A percentile compares a stretch with the other conserved stretches of the same genome.
These are phyloP conservation scores for Neospora caninum DNA, from an alignment of 169 alveolate genomes.

Conservation along the genomic window DNA sequence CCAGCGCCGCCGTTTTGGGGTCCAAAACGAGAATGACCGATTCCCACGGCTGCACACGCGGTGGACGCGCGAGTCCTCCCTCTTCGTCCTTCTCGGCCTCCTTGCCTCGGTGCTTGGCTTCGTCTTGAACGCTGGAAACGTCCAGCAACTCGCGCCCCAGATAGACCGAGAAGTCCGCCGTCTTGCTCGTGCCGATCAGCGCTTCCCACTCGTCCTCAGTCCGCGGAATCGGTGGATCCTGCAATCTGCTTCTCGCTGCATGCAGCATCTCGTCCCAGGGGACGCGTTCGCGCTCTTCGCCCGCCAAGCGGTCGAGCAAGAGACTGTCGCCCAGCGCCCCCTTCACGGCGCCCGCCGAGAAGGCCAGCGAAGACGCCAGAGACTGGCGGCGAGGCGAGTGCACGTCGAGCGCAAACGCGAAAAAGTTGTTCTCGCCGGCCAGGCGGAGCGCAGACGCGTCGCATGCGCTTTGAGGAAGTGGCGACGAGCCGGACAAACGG, in stretches of 20 bases:
- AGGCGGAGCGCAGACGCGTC: not conserved
- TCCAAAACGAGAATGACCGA: not conserved
- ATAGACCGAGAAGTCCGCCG: not conserved
- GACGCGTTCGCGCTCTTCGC: not conserved
- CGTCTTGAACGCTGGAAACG: not conserved
- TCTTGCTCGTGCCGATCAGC: constrained; percentile 29
- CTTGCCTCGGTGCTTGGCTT: not conserved
- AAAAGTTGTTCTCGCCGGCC: not conserved
- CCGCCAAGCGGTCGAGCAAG: not conserved
- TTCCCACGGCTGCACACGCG: not conserved
- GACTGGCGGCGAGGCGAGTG: not conserved
- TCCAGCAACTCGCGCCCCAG: not conserved
- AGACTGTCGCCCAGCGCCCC: too few species aligned
- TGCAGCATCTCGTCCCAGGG: not conserved
- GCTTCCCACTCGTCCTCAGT: constrained; percentile 24
- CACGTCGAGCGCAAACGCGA: not conserved
- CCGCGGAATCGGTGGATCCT: not conserved
- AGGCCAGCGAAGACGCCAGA: not conserved
- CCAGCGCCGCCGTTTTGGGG: not conserved
- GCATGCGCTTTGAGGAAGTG: not conserved
- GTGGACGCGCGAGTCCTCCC: not conserved
- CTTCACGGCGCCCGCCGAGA: not conserved
- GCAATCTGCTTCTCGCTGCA: not conserved
- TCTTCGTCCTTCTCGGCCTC: not conserved
- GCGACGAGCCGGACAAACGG: too few species aligned